Percentiles rank a stretch among this genome's conserved stretches.
Evolutionary conservation across 139 green algal species (phyloP).

Genomic region (Chlamydomonas incerta): DNA sequence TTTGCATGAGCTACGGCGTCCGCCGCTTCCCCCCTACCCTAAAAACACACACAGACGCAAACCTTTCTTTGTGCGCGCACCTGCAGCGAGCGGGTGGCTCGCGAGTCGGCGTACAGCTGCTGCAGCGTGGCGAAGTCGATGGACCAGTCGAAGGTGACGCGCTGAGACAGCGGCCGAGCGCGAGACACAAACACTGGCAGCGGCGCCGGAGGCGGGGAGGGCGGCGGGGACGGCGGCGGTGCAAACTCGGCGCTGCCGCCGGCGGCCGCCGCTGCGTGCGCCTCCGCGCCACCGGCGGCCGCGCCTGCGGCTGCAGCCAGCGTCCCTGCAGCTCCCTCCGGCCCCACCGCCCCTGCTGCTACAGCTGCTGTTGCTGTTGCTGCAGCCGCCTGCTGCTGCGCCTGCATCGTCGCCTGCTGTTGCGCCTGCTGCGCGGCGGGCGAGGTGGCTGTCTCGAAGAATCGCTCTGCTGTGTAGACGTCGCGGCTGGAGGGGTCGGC

Average conservation of each 20-base stretch:
- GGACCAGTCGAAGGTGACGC: constrained; percentile 41
- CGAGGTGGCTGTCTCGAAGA: constrained; percentile 11
- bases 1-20: too few relatives aligned
- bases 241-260: too few relatives aligned
- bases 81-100: constrained; percentile 30
- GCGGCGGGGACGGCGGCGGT: too few relatives aligned
- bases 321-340: too few relatives aligned
- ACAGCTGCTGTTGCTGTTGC: neutral
- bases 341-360: neutral
- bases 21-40: too few relatives aligned
- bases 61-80: neutral
- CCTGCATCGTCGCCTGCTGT: too few relatives aligned
- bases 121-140: constrained; percentile 42
- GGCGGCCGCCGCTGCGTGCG: too few relatives aligned
- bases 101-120: constrained; percentile 34
- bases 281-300: neutral
- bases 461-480: constrained; percentile 29
- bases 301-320: too few relatives aligned
- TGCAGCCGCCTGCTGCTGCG: neutral
- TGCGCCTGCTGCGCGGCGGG: neutral
- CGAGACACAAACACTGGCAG: constrained; percentile 1
- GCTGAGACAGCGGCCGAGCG: constrained; percentile 15
- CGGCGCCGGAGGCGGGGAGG: neutral
- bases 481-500: constrained; percentile 31
- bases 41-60: too few relatives aligned